Base-by-base conservation (phyloP, 169 alveolate genomes). In the Theileria orientalis region DNA sequence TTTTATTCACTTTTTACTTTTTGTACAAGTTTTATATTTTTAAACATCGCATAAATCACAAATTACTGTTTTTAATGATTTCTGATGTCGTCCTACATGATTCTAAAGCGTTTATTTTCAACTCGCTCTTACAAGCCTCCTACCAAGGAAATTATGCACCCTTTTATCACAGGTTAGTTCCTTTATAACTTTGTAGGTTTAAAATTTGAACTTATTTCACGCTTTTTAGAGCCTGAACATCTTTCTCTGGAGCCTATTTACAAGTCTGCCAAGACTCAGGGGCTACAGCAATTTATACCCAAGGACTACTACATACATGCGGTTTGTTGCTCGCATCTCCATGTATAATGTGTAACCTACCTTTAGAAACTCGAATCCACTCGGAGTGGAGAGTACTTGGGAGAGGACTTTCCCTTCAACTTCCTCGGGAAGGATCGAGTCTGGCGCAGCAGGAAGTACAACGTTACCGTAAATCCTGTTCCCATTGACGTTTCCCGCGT, bases 371-470 rank as follows among this genome's bases (percentile, higher is more conserved):
- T 68, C 23, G 93, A 89, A 54, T 29, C 76, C 21, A 42, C 88
- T 35, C 68, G 96, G 23, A 86, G 91, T 52, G 96, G 96, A 11
- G 94, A 87, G 46, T 78, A 83, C 69, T 60, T 92, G 66, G 96
- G 96, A 19, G 64, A 60, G 11, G 96, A 92, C 49, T 87, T 68
- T 64, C 95, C 96, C 19, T 89, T 70, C 83, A 80, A 69, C 63
- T 73, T 91, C 69, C 75, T 73, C 33, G 85, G 91, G 52, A 67
- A 75, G 46, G 85, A 85, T 74, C 73, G 76, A 32, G 71, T 60
- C 19, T 92, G 94, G 94, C 76, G 92, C 44, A 64, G 84, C 16
- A 66, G 96, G 54, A 90, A 89, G 56, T 92, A 92, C 68, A 92
- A 92, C 74, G 85, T 83, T 29, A 57, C 27, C 46, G 69, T 67